Percentiles rank a stretch among this genome's conserved stretches.
These are phyloP conservation scores for Arbutus unedo DNA, from an alignment of 148 eudicot genomes.

Conservation along the genomic window DNA sequence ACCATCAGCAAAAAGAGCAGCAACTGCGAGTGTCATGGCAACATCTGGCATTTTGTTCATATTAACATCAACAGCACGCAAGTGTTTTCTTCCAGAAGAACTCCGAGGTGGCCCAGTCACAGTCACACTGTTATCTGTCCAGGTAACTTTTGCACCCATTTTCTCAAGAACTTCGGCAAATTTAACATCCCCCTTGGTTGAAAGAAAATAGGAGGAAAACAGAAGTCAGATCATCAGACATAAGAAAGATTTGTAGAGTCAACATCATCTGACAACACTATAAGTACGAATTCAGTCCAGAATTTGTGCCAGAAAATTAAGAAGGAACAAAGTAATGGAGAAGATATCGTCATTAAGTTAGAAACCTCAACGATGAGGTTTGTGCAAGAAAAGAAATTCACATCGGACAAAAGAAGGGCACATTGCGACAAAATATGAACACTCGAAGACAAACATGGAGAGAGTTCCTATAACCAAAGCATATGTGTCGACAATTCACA, in stretches of 20 bases:
- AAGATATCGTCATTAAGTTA: neutral
- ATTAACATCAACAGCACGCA: conserved; percentile 83
- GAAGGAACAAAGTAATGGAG: neutral
- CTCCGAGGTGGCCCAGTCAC: conserved; percentile 82
- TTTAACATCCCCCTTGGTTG: conserved; percentile 82
- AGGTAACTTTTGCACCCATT: conserved; percentile 94
- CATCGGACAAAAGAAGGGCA: neutral
- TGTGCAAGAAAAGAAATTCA: neutral
- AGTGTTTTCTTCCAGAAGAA: conserved; percentile 67
- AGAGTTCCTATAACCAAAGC: too few relatives aligned
- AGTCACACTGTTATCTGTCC: conserved; percentile 95
- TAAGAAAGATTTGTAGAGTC: neutral
- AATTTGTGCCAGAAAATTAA: neutral
- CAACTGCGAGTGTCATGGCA: conserved; percentile 98
- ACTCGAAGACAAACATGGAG: too few relatives aligned
- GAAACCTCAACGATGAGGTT: neutral
- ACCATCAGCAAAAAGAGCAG: conserved; percentile 90
- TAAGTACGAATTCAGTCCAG: neutral
- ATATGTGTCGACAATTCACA: too few relatives aligned
- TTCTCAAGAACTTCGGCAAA: conserved; percentile 95
- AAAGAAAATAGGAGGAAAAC: conserved; percentile 7
- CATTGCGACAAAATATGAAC: neutral
- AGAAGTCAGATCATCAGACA: conserved; percentile 2
- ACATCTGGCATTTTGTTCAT: conserved; percentile 99
- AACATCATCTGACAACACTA: neutral